phyloP scores from a whole-genome alignment of 768 basidiomycete genomes.

The Pleurotus pulmonarius region DNA sequence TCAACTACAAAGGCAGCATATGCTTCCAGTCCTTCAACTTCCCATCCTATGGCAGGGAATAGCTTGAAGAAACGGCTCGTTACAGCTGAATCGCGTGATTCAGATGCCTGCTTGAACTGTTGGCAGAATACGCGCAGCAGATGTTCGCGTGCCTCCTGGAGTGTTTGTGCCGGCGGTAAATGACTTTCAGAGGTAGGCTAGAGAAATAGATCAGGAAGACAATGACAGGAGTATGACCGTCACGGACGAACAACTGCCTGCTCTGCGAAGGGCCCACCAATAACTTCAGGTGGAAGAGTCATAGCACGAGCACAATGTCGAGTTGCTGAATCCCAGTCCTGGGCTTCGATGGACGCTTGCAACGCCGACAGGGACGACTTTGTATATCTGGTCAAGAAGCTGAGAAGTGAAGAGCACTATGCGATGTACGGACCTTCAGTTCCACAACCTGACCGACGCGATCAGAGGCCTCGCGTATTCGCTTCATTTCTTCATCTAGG shows the following conservation, averaged over 20 bases:
- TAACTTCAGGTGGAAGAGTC: constrained; percentile 73
- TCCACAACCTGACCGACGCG: constrained; percentile 92
- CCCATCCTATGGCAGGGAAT: constrained; percentile 94
- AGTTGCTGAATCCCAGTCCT: constrained; percentile 96
- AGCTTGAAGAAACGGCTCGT: constrained; percentile 96
- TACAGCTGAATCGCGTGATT: constrained; percentile 75
- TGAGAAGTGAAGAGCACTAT: neutral
- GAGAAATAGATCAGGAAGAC: neutral
- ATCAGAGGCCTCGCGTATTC: constrained; percentile 88
- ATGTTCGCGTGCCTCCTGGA: constrained; percentile 68
- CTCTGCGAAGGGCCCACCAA: constrained; percentile 83
- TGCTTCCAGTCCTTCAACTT: constrained; percentile 84
- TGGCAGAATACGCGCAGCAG: constrained; percentile 74
- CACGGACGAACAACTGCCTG: constrained; percentile 70
- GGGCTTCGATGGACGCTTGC: constrained; percentile 74
- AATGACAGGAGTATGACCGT: neutral
- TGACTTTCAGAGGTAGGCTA: constrained; percentile 92
- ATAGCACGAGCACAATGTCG: constrained; percentile 90
- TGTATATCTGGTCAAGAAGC: constrained; percentile 4
- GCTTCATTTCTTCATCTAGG: constrained; percentile 90
- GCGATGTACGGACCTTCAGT: constrained; percentile 65
- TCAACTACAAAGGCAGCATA: constrained; percentile 94
- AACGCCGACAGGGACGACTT: constrained; percentile 38
- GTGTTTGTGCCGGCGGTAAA: constrained; percentile 79
- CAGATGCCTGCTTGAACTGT: constrained; percentile 83